Evolutionary conservation across 2,329 filamentous ascomycete species (phyloP).

Genomic region (Neofusicoccum sp.): DNA sequence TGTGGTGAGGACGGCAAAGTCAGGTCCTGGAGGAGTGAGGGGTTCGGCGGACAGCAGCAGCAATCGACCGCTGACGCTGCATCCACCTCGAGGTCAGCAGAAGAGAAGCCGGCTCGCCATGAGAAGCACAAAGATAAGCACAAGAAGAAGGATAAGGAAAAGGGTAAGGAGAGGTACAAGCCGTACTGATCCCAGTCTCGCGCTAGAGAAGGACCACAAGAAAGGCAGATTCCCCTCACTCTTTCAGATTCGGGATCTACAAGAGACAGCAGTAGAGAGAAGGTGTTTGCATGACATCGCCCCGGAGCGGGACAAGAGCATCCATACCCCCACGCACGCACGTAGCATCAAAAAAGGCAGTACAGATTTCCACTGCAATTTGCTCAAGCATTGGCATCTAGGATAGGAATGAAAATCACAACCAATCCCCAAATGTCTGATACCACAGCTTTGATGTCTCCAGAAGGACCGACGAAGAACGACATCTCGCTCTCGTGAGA

Average conservation of each 20-base stretch:
- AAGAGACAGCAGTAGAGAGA: too few relatives aligned
- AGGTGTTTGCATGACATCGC: too few relatives aligned
- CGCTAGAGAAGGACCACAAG: neutral
- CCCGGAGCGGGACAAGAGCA: too few relatives aligned
- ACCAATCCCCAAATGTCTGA: too few relatives aligned
- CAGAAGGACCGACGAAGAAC: neutral
- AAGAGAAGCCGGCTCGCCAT: neutral
- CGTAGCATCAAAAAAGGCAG: too few relatives aligned
- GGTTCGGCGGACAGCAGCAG: conserved; percentile 18
- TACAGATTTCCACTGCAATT: too few relatives aligned
- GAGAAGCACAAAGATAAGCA: conserved; percentile 32
- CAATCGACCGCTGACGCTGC: conserved; percentile 21
- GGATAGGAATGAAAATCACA: too few relatives aligned
- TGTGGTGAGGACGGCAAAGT: conserved; percentile 51
- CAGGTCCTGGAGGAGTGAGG: conserved; percentile 37
- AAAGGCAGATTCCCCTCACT: too few relatives aligned
- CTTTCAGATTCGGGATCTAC: too few relatives aligned
- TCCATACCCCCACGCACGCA: too few relatives aligned
- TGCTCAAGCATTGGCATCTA: too few relatives aligned
- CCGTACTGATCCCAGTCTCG: conserved; percentile 32
- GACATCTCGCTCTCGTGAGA: neutral
- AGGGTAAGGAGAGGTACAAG: conserved; percentile 38
- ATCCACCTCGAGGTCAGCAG: conserved; percentile 19
- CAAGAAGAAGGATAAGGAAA: conserved; percentile 31
- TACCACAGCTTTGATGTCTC: too few relatives aligned